Base-by-base conservation (phyloP, 2,329 filamentous ascomycete species). In the Knoxdaviesia capensis region DNA sequence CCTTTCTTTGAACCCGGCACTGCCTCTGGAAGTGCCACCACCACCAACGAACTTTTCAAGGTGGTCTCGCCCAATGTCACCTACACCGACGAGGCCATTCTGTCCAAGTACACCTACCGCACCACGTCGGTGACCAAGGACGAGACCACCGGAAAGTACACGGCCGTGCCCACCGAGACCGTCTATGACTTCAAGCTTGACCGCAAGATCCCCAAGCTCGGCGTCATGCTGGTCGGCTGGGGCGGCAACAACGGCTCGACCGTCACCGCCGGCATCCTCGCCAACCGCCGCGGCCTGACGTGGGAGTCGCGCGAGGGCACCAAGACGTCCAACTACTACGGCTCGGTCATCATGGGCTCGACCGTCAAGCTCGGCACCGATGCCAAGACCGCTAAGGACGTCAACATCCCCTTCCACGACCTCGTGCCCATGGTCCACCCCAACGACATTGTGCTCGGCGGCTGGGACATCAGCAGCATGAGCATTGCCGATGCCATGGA, bases 231-330 rank as follows among this genome's bases (percentile, higher is more conserved):
- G 50, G 88, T 98, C 51, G 90, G 90, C 49, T 88, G 81, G 77
- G 90, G 90, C 62, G 90, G 90, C 56, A 98, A 98, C 75, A 98
- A 98, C 59, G 90, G 90, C 50, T 85, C 85, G 50, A 98, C 90
- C 45, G 85, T 98, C 48, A 96, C 90, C 46, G 90, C 90, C 47
- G 90, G 88, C 59, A 93, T 98, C 62, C 73, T 98, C 58, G 90
- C 88, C 63, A 98, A 98, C 65, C 82, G 84, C 57, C 82, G 79
- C 52, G 71, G 75, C 45, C 73, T 96, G 45, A 67, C 69, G 47
- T 98, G 90, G 90, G 84, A 94, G 49, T 96, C 90, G 53, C 87
- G 88, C 55, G 85, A 94, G 62, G 87, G 87, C 42, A 65, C 73
- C 51, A 84, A 77, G 49, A 68, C 74, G 49, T 80, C 90, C 62